These are phyloP conservation scores for Colletotrichum sansevieriae DNA, from an alignment of 2,329 filamentous ascomycete species.

Conservation along the genomic window DNA sequence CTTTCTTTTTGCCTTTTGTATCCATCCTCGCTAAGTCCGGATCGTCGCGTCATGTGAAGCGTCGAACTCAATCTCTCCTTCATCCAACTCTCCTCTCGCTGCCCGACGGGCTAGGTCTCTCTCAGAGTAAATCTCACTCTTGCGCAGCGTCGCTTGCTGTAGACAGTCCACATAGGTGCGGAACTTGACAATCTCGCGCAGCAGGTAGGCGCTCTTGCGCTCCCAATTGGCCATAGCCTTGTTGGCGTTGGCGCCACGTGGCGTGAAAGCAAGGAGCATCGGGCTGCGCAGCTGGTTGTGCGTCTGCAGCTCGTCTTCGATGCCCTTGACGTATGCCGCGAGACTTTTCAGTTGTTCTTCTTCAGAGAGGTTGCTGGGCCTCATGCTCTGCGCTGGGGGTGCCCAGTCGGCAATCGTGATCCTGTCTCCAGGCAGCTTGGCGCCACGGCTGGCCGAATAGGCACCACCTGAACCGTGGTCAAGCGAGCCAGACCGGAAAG, in stretches of 20 bases:
- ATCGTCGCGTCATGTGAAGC: conserved; percentile 54
- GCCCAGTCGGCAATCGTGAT: conserved; percentile 89
- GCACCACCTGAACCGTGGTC: conserved; percentile 63
- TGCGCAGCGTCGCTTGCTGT: conserved; percentile 76
- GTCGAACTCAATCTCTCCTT: conserved; percentile 53
- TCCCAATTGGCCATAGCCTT: conserved; percentile 98
- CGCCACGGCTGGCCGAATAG: conserved; percentile 56
- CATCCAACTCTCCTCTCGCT: conserved; percentile 60
- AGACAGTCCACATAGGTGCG: conserved; percentile 93
- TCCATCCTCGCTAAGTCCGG: conserved; percentile 44
- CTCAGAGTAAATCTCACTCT: conserved; percentile 78
- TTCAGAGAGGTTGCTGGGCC: conserved; percentile 83
- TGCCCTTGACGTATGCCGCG: conserved; percentile 82
- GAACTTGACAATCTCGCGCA: conserved; percentile 97
- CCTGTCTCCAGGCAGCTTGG: conserved; percentile 84
- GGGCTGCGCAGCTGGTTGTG: conserved; percentile 91
- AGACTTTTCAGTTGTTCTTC: conserved; percentile 84
- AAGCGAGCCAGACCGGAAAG: conserved; percentile 69
- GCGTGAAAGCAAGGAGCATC: conserved; percentile 91
- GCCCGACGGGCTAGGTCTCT: conserved; percentile 65
- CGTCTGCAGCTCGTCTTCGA: conserved; percentile 85
- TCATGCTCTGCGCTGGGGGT: conserved; percentile 90
- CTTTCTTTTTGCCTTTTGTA: conserved; percentile 30
- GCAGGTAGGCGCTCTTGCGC: conserved; percentile 90
- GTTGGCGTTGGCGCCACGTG: conserved; percentile 81